Percentiles rank a stretch among this genome's conserved stretches.
Evolutionary conservation across 768 basidiomycete genomes (phyloP).

Genomic region (Mycena pura): DNA sequence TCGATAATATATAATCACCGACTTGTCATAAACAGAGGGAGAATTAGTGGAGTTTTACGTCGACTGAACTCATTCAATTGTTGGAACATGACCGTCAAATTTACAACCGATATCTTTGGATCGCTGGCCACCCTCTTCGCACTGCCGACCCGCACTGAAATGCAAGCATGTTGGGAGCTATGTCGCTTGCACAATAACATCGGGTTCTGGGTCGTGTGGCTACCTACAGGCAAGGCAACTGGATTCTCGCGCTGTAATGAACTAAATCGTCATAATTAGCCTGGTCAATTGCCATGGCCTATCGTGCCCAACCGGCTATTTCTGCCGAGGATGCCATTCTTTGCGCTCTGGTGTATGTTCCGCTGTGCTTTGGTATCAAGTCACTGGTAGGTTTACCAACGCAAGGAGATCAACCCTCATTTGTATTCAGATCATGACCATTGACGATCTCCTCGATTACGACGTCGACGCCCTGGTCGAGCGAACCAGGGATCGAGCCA

Average conservation of each 20-base stretch:
- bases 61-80: too few species aligned
- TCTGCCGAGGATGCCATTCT: constrained; percentile 25
- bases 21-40: too few species aligned
- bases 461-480: constrained; percentile 36
- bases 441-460: constrained; percentile 38
- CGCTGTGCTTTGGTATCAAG: constrained; percentile 38
- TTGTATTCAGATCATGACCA: constrained; percentile 37
- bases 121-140: constrained; percentile 15
- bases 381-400: constrained; percentile 30
- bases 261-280: constrained; percentile 19
- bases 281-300: constrained; percentile 41
- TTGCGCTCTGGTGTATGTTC: constrained; percentile 32
- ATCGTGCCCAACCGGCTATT: constrained; percentile 32
- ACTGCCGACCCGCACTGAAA: constrained; percentile 28
- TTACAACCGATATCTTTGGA: not conserved
- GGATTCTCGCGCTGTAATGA: not conserved
- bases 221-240: constrained; percentile 31
- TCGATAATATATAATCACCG: too few species aligned
- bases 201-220: constrained; percentile 39
- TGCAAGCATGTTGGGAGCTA: constrained; percentile 41
- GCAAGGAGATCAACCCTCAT: not conserved
- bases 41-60: too few species aligned
- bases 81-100: not conserved
- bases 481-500: constrained; percentile 33
- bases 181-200: constrained; percentile 40